Base-by-base conservation (phyloP, 768 basidiomycete genomes). In the Podaxis sp. region DNA sequence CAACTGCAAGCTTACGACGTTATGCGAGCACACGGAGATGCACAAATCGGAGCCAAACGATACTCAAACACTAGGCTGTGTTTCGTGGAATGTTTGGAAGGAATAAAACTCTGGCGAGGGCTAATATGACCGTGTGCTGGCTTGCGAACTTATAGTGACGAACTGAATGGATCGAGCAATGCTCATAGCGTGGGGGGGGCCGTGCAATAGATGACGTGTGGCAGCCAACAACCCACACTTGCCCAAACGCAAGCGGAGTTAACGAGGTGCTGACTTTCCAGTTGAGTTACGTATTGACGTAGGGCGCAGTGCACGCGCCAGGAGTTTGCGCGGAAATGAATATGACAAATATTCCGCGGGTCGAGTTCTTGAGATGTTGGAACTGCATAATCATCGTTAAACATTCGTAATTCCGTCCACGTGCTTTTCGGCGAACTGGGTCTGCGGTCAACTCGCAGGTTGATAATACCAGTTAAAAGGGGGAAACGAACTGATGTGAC, bases 401-500 rank as follows among this genome's bases (percentile, higher is more conserved):
- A 37, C 35, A 18, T n/a, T n/a, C 25, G 42, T 56, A 38, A 53
- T 25, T 28, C n/a, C 25, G 42, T 42, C 37, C 59, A 59, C 51
- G 51, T 59, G 40, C 32, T 32, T 32, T 42, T 48, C 11, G 18
- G n/a, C 44, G 51, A 53, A 53, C 51, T 59, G 51, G 21, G 25
- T 47, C 27, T 36, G 25, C 5, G 18, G 16, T 44, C 59, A 27
- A 46, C 9, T 53, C 40, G 42, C 32, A 25, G 27, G 27, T 44
- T 37, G 35, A 25, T n/a, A 11, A 32, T 46, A 51, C 32, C 47
- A 40, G 18, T 44, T 27, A n/a, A 25, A n/a, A 13, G n/a, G 48
- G 50, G 18, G 23, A 51, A 32, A 11, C 51, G 51, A 37, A 21
- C 37, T 59, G 59, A 52, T 52, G 59, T 59, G 59, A 59, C 59